Evolutionary conservation across 768 basidiomycete species (phyloP).

Genomic region (Aureoboletus auriporus): DNA sequence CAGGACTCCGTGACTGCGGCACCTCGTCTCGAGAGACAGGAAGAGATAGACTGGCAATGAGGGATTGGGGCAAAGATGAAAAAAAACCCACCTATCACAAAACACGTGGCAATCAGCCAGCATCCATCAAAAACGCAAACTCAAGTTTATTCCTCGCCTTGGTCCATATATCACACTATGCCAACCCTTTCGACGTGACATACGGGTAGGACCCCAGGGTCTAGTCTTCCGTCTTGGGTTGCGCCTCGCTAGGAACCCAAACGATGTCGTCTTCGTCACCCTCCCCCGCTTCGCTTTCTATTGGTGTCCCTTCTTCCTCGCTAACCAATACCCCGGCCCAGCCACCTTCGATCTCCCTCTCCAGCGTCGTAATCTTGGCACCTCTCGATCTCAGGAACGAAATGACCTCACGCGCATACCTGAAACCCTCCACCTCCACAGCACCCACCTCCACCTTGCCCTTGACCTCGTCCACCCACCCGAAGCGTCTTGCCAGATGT

Average conservation of each 20-base stretch:
- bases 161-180: too few relatives aligned
- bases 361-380: constrained; percentile 59
- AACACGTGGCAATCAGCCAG: too few relatives aligned
- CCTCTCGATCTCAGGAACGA: constrained; percentile 65
- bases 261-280: constrained; percentile 30
- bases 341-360: constrained; percentile 47
- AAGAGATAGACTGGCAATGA: too few relatives aligned
- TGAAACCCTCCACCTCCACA: constrained; percentile 43
- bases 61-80: too few relatives aligned
- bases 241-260: constrained; percentile 26
- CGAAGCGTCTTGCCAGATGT: constrained; percentile 45
- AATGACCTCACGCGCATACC: constrained; percentile 69
- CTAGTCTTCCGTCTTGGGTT: constrained; percentile 10
- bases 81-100: too few relatives aligned
- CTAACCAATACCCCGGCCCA: constrained; percentile 63
- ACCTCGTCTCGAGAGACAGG: too few relatives aligned
- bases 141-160: too few relatives aligned
- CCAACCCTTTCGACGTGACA: too few relatives aligned
- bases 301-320: constrained; percentile 37
- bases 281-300: constrained; percentile 19
- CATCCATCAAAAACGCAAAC: too few relatives aligned
- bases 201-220: constrained; percentile 8
- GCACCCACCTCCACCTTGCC: neutral
- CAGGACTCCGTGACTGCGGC: too few relatives aligned
- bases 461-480: constrained; percentile 35